Conservation (phyloP, 345 rosid genomes). For the Ceriops decandra region DNA sequence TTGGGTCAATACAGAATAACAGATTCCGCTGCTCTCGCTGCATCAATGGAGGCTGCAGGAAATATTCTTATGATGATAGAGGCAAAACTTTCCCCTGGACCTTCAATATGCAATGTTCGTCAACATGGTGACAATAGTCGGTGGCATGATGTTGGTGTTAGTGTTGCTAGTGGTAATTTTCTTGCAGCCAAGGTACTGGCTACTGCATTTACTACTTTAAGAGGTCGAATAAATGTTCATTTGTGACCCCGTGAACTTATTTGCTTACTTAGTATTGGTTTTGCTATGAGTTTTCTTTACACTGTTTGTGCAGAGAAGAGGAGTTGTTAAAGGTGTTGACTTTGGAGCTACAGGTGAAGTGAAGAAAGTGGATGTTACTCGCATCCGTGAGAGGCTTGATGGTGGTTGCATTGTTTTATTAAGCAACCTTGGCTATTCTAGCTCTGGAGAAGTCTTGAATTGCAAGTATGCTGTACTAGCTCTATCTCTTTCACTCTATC, state of each 20-base stretch:
- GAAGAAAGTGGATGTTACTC: constrained; percentile 78
- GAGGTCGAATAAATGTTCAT: background rate
- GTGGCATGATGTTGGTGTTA: constrained; percentile 85
- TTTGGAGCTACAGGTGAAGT: constrained; percentile 97
- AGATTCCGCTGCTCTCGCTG: constrained; percentile 71
- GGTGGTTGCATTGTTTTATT: constrained; percentile 72
- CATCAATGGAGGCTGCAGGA: constrained; percentile 94
- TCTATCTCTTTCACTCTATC: background rate
- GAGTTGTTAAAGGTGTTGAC: constrained; percentile 90
- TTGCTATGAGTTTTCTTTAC: constrained; percentile 9
- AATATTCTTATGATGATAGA: constrained; percentile 82
- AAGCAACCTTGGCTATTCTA: constrained; percentile 90
- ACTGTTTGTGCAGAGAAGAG: constrained; percentile 63
- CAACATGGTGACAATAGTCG: constrained; percentile 92
- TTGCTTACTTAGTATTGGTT: constrained; percentile 3
- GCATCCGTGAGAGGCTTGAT: constrained; percentile 86
- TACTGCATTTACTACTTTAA: background rate
- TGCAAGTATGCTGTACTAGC: constrained; percentile 69
- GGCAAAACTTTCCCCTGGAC: constrained; percentile 95
- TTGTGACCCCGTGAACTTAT: background rate
- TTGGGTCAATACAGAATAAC: constrained; percentile 81
- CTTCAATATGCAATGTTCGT: constrained; percentile 72
- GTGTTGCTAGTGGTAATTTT: constrained; percentile 94
- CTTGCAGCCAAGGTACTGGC: constrained; percentile 83
- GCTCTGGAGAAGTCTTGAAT: constrained; percentile 93